Conservation (phyloP, 345 rosid species). For the Litchi chinensis region DNA sequence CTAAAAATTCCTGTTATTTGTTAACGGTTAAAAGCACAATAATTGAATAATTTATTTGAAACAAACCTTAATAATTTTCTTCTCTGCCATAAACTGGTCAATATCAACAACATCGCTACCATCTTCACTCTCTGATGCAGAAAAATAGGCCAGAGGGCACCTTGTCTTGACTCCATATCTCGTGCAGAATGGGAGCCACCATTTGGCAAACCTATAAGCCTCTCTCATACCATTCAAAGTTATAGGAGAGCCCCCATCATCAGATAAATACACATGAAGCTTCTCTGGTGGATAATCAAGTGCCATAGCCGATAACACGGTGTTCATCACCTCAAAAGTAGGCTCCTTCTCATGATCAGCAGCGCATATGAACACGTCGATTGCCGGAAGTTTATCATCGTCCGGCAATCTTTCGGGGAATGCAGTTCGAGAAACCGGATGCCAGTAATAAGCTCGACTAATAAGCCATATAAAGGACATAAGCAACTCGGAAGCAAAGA, state of each 20-base stretch:
- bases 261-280: constrained; percentile 50
- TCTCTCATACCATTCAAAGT: constrained; percentile 41
- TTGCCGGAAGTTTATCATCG: constrained; percentile 33
- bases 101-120: background rate
- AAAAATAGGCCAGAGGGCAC: constrained; percentile 39
- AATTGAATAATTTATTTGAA: too few relatives aligned
- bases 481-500: constrained; percentile 33
- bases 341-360: constrained; percentile 51
- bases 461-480: constrained; percentile 40
- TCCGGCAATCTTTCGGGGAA: constrained; percentile 42
- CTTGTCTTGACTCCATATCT: constrained; percentile 25
- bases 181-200: constrained; percentile 58
- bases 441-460: constrained; percentile 32
- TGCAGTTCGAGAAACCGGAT: constrained; percentile 33
- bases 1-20: too few relatives aligned
- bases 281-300: constrained; percentile 54
- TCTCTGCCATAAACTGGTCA: constrained; percentile 17
- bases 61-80: constrained; percentile 23
- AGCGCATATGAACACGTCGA: constrained; percentile 53
- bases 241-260: constrained; percentile 44
- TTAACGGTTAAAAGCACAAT: too few relatives aligned
- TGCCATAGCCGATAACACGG: constrained; percentile 50
- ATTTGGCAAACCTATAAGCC: constrained; percentile 42
- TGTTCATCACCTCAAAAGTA: constrained; percentile 41
- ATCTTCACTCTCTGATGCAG: constrained; percentile 18